Evolutionary conservation across 768 basidiomycete genomes (phyloP), one percentile per base, ranked within the genome.

Genomic region (Mycena filopes): DNA sequence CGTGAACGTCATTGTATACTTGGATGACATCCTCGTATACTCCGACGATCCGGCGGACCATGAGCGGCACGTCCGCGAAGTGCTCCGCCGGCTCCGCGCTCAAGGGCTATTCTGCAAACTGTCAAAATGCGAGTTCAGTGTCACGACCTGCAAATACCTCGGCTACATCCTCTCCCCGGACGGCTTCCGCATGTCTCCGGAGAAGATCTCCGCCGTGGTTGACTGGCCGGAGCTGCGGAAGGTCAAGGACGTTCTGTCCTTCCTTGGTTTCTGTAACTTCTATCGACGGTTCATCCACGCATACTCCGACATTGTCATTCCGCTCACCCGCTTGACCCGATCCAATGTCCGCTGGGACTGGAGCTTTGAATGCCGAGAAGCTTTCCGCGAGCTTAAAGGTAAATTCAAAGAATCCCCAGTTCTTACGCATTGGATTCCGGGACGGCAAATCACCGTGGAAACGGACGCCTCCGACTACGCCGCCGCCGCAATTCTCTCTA

Each of bases 281-380:
- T 78, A 78, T 50, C 56, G 71, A 2, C 56, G 71, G 2, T 81
- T 80, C 60, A 76, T 80, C 26, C 45, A 56, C 15, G 49, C 72
- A 28, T 83, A 75, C 69, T 78, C 80, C 13, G 15, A 49, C 12
- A 74, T 80, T 33, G 69, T 72, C 26, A 51, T 78, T 38, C 75
- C 74, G 1, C 64, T 80, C 10, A 78, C 68, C 18, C 42, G 45
- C 1, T 70, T 79, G 10, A 77, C 74, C 13, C 55, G 65, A n/a
- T 26, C 38, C 9, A 10, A 7, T 18, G 20, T 55, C 18, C 4
- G 23, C 18, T 78, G 78, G 51, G 38, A 43, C 68, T 48, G 60
- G 53, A 31, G 70, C n/a, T 49, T 23, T 10, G 13, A 40, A 7
- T 67, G 70, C 63, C 20, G 26, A 28, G 18, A 20, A 1, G 43